phyloP scores from a whole-genome alignment of 2,329 filamentous ascomycete species.

The Venturia effusa region DNA sequence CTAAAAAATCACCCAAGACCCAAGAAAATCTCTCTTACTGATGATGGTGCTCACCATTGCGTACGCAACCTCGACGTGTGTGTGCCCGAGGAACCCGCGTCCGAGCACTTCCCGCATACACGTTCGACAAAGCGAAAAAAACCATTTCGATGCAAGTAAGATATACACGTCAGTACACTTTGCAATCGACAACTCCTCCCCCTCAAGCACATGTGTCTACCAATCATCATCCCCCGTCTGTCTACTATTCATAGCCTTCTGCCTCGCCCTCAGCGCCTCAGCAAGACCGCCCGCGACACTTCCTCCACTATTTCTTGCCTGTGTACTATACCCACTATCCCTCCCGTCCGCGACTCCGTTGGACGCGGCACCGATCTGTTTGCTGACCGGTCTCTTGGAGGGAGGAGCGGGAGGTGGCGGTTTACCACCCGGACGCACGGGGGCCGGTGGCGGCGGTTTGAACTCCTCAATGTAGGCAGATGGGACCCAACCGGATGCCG shows the following conservation, averaged over 20 bases:
- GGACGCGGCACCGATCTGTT: slow-evolving; percentile 54
- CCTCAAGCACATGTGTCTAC: neutral
- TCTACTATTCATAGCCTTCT: slow-evolving; percentile 37
- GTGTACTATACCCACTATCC: slow-evolving; percentile 45
- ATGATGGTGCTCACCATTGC: no score
- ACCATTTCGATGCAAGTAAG: no score
- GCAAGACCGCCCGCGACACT: slow-evolving; percentile 39
- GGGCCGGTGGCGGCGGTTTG: slow-evolving; percentile 45
- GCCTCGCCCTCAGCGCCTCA: slow-evolving; percentile 37
- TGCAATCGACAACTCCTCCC: no score
- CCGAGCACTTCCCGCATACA: no score
- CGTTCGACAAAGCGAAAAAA: no score
- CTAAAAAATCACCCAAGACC: no score
- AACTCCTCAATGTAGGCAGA: slow-evolving; percentile 89
- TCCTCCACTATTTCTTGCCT: slow-evolving; percentile 29
- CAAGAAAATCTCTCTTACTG: no score
- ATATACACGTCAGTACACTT: no score
- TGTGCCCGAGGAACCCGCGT: no score
- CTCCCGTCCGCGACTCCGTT: slow-evolving; percentile 37
- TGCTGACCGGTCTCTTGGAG: slow-evolving; percentile 69
- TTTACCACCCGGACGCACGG: slow-evolving; percentile 43
- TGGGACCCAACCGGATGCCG: slow-evolving; percentile 84
- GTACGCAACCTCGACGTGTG: no score
- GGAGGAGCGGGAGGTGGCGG: slow-evolving; percentile 67
- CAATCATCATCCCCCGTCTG: slow-evolving; percentile 24